Evolutionary conservation across 225 moss, liverwort and hornwort genomes (phyloP).

Genomic region (Rhytidiadelphus loreus): DNA sequence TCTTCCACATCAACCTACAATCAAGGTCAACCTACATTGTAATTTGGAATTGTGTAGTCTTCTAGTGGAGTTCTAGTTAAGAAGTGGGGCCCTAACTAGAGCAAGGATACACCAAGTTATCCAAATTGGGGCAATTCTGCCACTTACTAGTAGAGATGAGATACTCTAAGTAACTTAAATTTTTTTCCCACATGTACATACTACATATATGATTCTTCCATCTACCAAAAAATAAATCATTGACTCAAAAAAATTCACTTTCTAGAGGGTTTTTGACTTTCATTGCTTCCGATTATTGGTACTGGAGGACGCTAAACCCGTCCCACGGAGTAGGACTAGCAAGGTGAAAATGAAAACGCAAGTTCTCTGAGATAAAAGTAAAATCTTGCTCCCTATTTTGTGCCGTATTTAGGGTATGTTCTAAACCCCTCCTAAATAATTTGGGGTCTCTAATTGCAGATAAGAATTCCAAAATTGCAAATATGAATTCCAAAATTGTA

Average conservation of each 20-base stretch:
- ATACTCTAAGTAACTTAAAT: neutral
- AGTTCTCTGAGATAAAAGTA: too few species aligned
- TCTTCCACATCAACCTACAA: neutral
- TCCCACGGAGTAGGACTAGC: too few species aligned
- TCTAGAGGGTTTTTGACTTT: neutral
- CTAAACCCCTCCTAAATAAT: too few species aligned
- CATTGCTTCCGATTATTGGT: neutral
- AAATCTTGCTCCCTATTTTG: too few species aligned
- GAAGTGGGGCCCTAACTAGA: fast-evolving
- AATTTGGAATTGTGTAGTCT: fast-evolving
- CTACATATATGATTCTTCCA: neutral
- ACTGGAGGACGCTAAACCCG: too few species aligned
- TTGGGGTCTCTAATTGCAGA: too few species aligned
- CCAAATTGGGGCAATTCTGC: fast-evolving
- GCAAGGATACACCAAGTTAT: fast-evolving
- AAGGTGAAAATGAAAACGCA: too few species aligned
- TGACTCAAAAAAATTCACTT: neutral
- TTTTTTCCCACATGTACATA: neutral
- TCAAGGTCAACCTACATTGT: fast-evolving
- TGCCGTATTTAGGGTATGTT: too few species aligned
- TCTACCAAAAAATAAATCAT: too few species aligned
- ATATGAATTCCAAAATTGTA: too few species aligned
- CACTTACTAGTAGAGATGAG: fast-evolving
- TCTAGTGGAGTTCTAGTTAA: fast-evolving
- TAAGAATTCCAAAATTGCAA: too few species aligned